These are phyloP conservation scores for Cytospora schulzeri DNA, from an alignment of 2,329 filamentous ascomycete species.

Conservation along the genomic window DNA sequence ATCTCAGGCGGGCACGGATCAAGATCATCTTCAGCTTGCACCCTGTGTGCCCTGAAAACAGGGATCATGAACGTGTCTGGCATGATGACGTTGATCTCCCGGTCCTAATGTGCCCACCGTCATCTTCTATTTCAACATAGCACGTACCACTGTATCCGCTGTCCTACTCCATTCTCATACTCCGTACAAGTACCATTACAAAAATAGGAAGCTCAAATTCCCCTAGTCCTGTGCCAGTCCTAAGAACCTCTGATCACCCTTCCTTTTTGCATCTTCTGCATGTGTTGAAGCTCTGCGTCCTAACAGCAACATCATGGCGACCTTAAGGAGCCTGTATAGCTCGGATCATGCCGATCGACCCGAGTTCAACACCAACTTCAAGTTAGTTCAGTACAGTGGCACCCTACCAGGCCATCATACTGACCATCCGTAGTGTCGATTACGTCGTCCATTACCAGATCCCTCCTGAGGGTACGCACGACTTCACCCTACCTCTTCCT, in stretches of 20 bases:
- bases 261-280: conserved; percentile 7
- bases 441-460: conserved; percentile 85
- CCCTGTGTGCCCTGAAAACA: conserved; percentile 13
- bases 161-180: conserved; percentile 1
- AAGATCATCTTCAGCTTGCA: neutral
- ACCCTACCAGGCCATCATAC: conserved; percentile 17
- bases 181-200: neutral
- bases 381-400: conserved; percentile 35
- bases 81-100: conserved; percentile 19
- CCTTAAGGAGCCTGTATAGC: conserved; percentile 37
- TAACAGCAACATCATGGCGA: conserved; percentile 36
- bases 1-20: neutral
- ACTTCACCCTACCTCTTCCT: too few relatives aligned
- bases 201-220: neutral
- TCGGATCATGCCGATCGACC: conserved; percentile 34
- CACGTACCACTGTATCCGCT: neutral
- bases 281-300: conserved; percentile 13
- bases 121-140: conserved; percentile 1
- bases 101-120: neutral
- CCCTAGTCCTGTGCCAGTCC: neutral
- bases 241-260: conserved; percentile 7
- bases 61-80: conserved; percentile 11
- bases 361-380: conserved; percentile 42
- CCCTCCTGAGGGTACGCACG: conserved; percentile 60
- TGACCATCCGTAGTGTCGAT: conserved; percentile 63